Evolutionary conservation across 805 yeast species (phyloP), one percentile per base, ranked within the genome.

Genomic region (Wickerhamiella dianesei): DNA sequence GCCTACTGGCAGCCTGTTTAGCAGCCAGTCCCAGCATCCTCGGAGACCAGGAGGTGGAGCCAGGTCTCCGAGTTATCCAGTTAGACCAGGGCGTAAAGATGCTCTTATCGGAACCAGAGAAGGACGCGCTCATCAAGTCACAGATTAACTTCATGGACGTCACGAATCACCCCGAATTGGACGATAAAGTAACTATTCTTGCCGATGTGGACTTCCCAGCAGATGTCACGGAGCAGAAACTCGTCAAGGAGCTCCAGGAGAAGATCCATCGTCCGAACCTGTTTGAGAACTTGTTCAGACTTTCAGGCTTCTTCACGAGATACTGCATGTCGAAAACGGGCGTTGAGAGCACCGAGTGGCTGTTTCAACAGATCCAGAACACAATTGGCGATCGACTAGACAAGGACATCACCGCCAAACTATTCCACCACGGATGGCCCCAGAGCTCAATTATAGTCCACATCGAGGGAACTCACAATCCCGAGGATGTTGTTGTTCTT

Each of bases 361-460:
- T 39, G 21, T 18, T 12, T 39, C 22, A 19, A 6, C 25, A 14
- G 8, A 14, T 39, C 25, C 21, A 19, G 25, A 39, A 39, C 8
- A n/a, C 18, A 12, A 18, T 18, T 4, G 14, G 20, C 6, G 4
- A 21, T 18, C 41, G 41, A 5, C 25, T 14, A 9, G 25, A 39
- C 25, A 12, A 6, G 6, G 65, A 69, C 17, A 63, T 76, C 37
- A 62, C 64, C 0, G 71, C 80, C 18, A 55, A 62, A 35, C 72
- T 74, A 46, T 67, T 83, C 50, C 64, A 72, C 21, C 96, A 88
- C 61, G 56, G 69, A 2, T 88, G 95, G 95, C 70, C 67, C 52
- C 96, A 88, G 64, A 79, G 74, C 57, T 80, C 92, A 3, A 68
- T 85, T 3, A 72, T 88, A 44, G 84, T 83, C 8, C 68, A 72